A percentile compares a stretch with the other conserved stretches of the same genome.
These are phyloP conservation scores for Fonsecaea multimorphosa DNA, from an alignment of 2,329 filamentous ascomycete species.

Conservation along the genomic window DNA sequence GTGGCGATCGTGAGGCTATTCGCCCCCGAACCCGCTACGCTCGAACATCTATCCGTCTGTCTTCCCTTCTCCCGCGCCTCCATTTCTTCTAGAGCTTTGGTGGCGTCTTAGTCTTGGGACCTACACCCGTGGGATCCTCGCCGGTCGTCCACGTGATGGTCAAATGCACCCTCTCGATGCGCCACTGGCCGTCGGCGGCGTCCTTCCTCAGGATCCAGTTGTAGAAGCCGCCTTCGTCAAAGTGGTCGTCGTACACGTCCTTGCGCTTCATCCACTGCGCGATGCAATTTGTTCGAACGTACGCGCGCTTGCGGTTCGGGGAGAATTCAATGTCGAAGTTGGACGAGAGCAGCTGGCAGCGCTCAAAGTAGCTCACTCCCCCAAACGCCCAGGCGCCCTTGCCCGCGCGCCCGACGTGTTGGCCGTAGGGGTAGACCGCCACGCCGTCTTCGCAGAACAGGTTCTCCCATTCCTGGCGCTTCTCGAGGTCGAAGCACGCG, in stretches of 20 bases:
- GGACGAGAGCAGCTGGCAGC: slow-evolving; percentile 21
- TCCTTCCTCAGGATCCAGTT: slow-evolving; percentile 26
- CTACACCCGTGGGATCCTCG: slow-evolving; percentile 26
- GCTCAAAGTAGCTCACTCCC: slow-evolving; percentile 20
- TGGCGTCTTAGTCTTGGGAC: slow-evolving; percentile 14
- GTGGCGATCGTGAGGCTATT: too few relatives aligned
- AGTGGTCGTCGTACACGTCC: slow-evolving; percentile 24
- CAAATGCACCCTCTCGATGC: slow-evolving; percentile 23
- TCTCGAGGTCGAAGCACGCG: slow-evolving; percentile 20
- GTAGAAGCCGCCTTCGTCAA: slow-evolving; percentile 30
- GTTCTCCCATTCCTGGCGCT: slow-evolving; percentile 28
- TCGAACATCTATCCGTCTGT: too few relatives aligned
- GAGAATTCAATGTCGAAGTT: slow-evolving; percentile 29
- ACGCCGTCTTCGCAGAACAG: slow-evolving; percentile 24
- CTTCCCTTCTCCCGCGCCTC: too few relatives aligned
- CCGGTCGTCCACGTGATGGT: slow-evolving; percentile 29
- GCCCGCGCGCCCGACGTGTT: slow-evolving; percentile 22
- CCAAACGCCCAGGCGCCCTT: slow-evolving; percentile 24
- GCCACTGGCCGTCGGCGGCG: slow-evolving; percentile 20
- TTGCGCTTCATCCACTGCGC: slow-evolving; percentile 26
- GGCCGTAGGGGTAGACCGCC: slow-evolving; percentile 24
- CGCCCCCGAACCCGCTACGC: too few relatives aligned
- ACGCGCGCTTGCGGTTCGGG: slow-evolving; percentile 9
- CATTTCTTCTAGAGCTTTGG: background rate
- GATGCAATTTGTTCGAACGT: slow-evolving; percentile 29